A percentile compares a stretch with the other conserved stretches of the same genome.
Conservation (phyloP, 2,329 filamentous ascomycete genomes). For the Penicillium sp. region DNA sequence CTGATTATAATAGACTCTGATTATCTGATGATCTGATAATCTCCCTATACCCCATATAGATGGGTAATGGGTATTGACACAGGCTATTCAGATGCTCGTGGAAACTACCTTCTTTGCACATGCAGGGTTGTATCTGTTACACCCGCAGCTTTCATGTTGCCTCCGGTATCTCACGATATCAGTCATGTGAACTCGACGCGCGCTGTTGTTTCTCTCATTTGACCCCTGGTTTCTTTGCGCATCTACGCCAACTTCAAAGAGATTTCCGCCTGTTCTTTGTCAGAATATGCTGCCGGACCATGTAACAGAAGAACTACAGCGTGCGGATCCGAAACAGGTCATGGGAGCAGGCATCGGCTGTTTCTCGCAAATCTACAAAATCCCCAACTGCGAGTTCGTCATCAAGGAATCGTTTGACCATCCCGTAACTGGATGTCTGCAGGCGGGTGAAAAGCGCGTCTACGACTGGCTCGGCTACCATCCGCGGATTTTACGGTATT, state of each 20-base stretch:
- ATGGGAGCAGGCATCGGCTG: constrained; percentile 10
- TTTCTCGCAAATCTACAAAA: constrained; percentile 12
- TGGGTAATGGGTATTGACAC: neutral
- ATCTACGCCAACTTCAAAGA: too few relatives aligned
- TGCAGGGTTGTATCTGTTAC: too few relatives aligned
- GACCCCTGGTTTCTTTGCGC: too few relatives aligned
- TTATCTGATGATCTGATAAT: neutral
- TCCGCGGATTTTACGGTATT: constrained; percentile 9
- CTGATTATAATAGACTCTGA: neutral
- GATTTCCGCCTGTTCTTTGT: too few relatives aligned
- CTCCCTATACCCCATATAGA: neutral
- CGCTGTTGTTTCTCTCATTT: too few relatives aligned
- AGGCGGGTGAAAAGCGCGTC: constrained; percentile 8
- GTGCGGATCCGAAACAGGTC: neutral
- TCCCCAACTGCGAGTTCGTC: constrained; percentile 12
- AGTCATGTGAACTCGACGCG: too few relatives aligned
- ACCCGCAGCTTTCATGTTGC: too few relatives aligned
- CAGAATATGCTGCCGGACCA: neutral
- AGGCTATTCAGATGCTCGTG: too few relatives aligned
- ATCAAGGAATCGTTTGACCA: constrained; percentile 11
- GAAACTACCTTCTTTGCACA: too few relatives aligned
- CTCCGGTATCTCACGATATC: too few relatives aligned
- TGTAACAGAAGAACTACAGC: neutral
- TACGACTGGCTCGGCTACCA: constrained; percentile 14
- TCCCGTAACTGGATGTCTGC: neutral